phyloP scores from a whole-genome alignment of 441 rosid genomes.

The Erysimum pusillum region DNA sequence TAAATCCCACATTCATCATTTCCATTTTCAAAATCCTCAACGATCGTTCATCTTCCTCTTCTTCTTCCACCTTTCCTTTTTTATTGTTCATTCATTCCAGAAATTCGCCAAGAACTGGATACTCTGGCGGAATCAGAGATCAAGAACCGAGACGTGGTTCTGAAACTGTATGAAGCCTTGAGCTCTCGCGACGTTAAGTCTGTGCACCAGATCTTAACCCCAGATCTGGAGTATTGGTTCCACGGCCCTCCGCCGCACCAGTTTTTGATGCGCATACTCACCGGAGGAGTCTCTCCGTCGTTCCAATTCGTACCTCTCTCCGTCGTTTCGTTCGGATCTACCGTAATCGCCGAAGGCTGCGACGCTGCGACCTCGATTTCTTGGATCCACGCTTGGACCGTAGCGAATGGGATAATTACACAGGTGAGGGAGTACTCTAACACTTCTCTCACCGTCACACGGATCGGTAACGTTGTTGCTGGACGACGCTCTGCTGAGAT shows the following conservation, averaged over 20 bases:
- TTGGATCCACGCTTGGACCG: conserved; percentile 86
- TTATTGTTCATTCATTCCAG: not conserved
- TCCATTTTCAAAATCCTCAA: not conserved
- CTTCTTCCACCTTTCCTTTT: not conserved
- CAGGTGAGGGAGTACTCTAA: conserved; percentile 71
- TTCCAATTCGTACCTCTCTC: conserved; percentile 67
- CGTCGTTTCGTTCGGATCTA: conserved; percentile 60
- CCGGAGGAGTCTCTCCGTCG: conserved; percentile 58
- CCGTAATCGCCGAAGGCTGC: conserved; percentile 72
- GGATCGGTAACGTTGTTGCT: conserved; percentile 51
- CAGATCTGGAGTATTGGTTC: conserved; percentile 97
- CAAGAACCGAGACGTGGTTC: conserved; percentile 77
- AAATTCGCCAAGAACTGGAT: conserved; percentile 70
- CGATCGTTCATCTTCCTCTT: conserved; percentile 5
- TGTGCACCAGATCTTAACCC: conserved; percentile 73
- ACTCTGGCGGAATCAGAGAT: conserved; percentile 59
- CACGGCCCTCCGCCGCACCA: conserved; percentile 97
- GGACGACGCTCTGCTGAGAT: conserved; percentile 53
- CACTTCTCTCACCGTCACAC: conserved; percentile 61
- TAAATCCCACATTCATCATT: conserved; percentile 9
- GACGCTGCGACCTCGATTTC: conserved; percentile 52
- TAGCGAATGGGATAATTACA: conserved; percentile 66
- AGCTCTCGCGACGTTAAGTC: conserved; percentile 75
- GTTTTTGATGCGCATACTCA: conserved; percentile 93
- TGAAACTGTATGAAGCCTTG: conserved; percentile 80